Evolutionary conservation across 192 early-diverging fungal genomes (phyloP), one percentile per base, ranked within the genome.

Genomic region (Piromyces sp.): DNA sequence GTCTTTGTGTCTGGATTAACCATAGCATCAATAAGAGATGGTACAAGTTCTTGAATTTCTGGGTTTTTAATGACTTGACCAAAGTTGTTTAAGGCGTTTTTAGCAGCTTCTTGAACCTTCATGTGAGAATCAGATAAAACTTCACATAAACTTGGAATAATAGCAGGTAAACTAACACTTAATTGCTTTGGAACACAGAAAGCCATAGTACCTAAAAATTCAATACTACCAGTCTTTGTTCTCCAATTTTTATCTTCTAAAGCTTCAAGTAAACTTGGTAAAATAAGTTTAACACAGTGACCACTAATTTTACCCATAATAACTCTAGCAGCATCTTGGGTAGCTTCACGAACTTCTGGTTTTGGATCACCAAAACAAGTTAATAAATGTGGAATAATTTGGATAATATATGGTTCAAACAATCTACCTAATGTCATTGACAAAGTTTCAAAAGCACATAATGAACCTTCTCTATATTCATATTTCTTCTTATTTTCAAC

Each of bases 11-110:
- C 94, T 30, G 98, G 98, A 85, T 98, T 94, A 15, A 92, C 87
- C 30, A 99, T 90, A 6, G 96, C 96, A 22, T 90, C 88, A 83
- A 99, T 85, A 81, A 99, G 86, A 81, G 88, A 85, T 7, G 97
- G 97, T 28, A 98, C 96, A 80, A 99, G 86, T 28, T 86, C 88
- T 85, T 97, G 95, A 84, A 99, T 96, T 87, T 99, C 98, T 16
- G 98, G 98, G 82, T 98, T 99, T 82, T 94, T 95, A 85, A 99
- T 99, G 30, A 99, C 96, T 42, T 94, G 91, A 79, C 97, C 98
- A 82, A 99, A 98, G 36, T 88, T 87, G 81, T 91, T 89, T 82
- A 99, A 87, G 0, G 98, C 94, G 28, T 91, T 87, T 79, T 94
- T 92, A 1, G 96, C 96, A 28, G 97, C 89, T 29, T 92, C 90